Percentiles rank a stretch among this genome's conserved stretches.
Conservation (phyloP, 495 filamentous ascomycete species). For the Coniosporium apollinis region DNA sequence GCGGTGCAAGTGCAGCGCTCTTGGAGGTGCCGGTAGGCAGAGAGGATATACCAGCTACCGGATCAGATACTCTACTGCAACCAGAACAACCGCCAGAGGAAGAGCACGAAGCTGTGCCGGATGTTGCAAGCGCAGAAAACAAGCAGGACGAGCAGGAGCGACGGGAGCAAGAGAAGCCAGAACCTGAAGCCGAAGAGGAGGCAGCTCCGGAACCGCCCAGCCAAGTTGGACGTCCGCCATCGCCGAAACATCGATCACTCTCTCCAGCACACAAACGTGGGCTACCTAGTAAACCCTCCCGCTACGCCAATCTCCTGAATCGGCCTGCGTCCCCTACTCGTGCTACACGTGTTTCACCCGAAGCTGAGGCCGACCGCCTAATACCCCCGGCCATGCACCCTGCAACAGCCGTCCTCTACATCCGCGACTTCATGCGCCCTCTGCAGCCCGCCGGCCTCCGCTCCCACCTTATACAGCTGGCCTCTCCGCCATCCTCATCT, state of each 20-base stretch:
- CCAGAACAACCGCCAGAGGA: too few relatives aligned
- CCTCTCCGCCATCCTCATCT: conserved; percentile 74
- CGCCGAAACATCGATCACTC: too few relatives aligned
- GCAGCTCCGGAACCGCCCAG: background rate
- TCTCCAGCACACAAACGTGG: too few relatives aligned
- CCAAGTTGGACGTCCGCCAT: background rate
- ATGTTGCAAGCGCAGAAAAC: too few relatives aligned
- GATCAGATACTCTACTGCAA: too few relatives aligned
- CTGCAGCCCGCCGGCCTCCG: conserved; percentile 47
- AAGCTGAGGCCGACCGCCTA: conserved; percentile 24
- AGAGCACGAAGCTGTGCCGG: too few relatives aligned
- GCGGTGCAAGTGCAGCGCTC: too few relatives aligned
- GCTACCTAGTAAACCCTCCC: too few relatives aligned
- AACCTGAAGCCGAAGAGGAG: conserved; percentile 2
- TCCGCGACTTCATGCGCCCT: conserved; percentile 80
- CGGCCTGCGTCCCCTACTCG: background rate
- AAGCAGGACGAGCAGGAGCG: background rate
- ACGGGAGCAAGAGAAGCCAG: background rate
- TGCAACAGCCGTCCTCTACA: conserved; percentile 75
- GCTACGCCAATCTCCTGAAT: too few relatives aligned
- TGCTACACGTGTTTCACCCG: background rate
- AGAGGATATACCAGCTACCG: too few relatives aligned
- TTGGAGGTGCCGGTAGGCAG: too few relatives aligned
- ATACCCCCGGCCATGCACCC: conserved; percentile 60
- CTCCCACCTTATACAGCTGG: conserved; percentile 73